A percentile compares a stretch with the other conserved stretches of the same genome.
Evolutionary conservation across 192 early-diverging fungal genomes (phyloP).

Genomic region (Gamsiella multidivaricata): DNA sequence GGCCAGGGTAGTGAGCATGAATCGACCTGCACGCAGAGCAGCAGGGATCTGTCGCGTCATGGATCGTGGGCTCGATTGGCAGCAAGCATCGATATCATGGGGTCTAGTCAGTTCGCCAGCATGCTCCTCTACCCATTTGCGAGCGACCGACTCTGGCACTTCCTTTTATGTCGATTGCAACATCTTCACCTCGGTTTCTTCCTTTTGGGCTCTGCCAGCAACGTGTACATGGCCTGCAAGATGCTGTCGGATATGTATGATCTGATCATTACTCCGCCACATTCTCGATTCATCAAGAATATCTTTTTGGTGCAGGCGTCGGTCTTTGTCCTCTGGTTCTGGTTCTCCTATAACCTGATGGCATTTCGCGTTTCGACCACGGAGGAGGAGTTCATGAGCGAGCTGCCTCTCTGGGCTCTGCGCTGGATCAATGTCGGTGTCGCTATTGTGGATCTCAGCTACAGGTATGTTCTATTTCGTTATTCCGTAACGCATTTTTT

Average conservation of each 20-base stretch:
- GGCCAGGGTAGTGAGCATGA: not conserved
- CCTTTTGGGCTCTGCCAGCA: constrained; percentile 64
- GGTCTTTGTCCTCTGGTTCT: constrained; percentile 59
- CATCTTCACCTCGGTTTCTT: constrained; percentile 70
- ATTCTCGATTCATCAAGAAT: constrained; percentile 50
- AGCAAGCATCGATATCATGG: constrained; percentile 37
- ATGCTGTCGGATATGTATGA: constrained; percentile 69
- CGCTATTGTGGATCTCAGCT: constrained; percentile 62
- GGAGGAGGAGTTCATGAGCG: constrained; percentile 62
- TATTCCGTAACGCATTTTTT: not conserved
- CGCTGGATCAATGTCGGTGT: constrained; percentile 68
- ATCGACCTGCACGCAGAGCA: not conserved
- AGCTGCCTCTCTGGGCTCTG: constrained; percentile 65
- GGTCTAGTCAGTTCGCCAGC: constrained; percentile 30
- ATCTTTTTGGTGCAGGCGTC: constrained; percentile 55
- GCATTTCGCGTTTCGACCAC: constrained; percentile 57
- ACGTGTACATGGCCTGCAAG: constrained; percentile 62
- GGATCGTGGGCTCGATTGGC: constrained; percentile 33
- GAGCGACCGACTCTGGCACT: constrained; percentile 58
- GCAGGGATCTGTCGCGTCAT: not conserved
- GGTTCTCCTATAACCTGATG: constrained; percentile 69
- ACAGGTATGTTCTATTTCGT: constrained; percentile 15
- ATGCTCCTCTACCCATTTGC: constrained; percentile 58
- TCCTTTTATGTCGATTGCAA: constrained; percentile 60
- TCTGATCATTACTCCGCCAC: constrained; percentile 53